Evolutionary conservation across 2,329 filamentous ascomycete genomes (phyloP), one percentile per base, ranked within the genome.

Genomic region (Colletotrichum liaoningense): DNA sequence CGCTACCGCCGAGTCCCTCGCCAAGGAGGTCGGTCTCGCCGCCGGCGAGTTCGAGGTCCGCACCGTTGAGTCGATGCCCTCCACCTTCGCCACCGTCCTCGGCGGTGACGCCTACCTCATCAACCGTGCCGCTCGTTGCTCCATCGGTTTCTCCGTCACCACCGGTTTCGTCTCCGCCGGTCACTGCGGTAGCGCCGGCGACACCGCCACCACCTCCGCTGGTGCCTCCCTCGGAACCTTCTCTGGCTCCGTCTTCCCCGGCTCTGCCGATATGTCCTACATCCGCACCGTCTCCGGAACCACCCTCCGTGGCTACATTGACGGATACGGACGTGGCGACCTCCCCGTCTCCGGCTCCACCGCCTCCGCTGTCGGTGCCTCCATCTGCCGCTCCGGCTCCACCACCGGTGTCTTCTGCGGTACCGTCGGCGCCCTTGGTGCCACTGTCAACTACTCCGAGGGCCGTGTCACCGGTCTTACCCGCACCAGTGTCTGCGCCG

Each of bases 311-410:
- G 79, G 77, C 72, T 66, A 71, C 72, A 80, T 82, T 76, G 76
- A 81, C 79, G 79, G 81, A 79, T 84, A 84, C 79, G 77, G 75
- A 64, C 73, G 76, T 16, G 79, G 80, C 49, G 79, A 75, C 66
- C 75, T 83, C 55, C 75, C 79, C 28, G 79, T 84, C 1, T 79
- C 81, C 1, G 83, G 82, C 77, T 84, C 82, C 82, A 83, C 80
- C 72, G 82, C 76, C 46, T 56, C 82, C 58, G 78, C 78, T 67
- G 76, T 79, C 69, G 83, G 83, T 28, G 54, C 80, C 76, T 80
- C 78, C 76, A 79, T 84, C 79, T 84, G 83, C 80, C 83, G 83
- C 77, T 84, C 83, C 74, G 83, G 83, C 76, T 84, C 82, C 63
- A 84, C 83, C 76, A 84, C 78, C 63, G 81, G 81, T 76, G 81